Evolutionary conservation across 1,139 yeast genomes (phyloP).

Genomic region (Taiozyma sp.): DNA sequence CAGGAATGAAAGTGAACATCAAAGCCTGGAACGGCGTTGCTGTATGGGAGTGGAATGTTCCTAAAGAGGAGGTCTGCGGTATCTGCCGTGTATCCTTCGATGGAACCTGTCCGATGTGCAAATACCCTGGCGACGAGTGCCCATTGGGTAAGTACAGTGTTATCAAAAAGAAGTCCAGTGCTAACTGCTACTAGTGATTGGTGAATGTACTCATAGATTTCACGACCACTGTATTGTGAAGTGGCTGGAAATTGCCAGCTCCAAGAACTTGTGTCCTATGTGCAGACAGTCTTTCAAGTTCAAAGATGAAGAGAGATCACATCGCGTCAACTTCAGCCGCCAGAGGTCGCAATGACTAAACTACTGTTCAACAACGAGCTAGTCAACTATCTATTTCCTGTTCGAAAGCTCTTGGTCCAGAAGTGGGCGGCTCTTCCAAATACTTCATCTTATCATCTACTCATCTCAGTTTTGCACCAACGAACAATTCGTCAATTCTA

Average conservation of each 20-base stretch:
- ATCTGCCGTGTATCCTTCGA: constrained; percentile 87
- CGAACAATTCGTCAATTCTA: constrained; percentile 40
- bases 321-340: neutral
- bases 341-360: no score
- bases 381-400: neutral
- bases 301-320: constrained; percentile 6
- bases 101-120: constrained; percentile 86
- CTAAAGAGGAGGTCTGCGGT: constrained; percentile 79
- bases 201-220: constrained; percentile 77
- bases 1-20: constrained; percentile 59
- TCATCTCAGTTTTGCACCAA: constrained; percentile 29
- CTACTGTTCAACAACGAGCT: neutral
- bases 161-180: neutral
- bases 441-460: constrained; percentile 31
- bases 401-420: constrained; percentile 4
- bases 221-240: constrained; percentile 77
- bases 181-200: constrained; percentile 33
- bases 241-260: constrained; percentile 74
- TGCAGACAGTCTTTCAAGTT: constrained; percentile 41
- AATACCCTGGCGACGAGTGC: constrained; percentile 83
- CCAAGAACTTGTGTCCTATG: constrained; percentile 87
- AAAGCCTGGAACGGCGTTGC: constrained; percentile 73
- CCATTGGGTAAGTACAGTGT: constrained; percentile 45
- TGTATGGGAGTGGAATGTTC: constrained; percentile 76
- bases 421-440: no score